These are phyloP conservation scores for Coemansia guatemalensis DNA, from an alignment of 192 early-diverging fungal genomes.

Conservation along the genomic window DNA sequence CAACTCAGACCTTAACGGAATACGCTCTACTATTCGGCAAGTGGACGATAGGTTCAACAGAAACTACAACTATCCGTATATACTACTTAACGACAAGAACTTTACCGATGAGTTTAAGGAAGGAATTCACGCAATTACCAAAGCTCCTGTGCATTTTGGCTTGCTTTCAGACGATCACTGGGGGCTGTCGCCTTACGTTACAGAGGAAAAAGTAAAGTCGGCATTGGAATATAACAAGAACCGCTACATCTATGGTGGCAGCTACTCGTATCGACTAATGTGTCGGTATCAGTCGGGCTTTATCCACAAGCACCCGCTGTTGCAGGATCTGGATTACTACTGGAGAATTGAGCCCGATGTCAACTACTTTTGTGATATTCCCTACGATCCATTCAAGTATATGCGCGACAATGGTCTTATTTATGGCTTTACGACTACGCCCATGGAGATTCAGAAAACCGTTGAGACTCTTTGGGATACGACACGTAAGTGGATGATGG, in stretches of 20 bases:
- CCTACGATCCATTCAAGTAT: constrained; percentile 47
- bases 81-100: constrained; percentile 67
- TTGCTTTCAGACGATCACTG: constrained; percentile 63
- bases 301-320: constrained; percentile 39
- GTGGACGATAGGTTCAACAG: constrained; percentile 73
- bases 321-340: constrained; percentile 45
- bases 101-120: constrained; percentile 61
- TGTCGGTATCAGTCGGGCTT: constrained; percentile 45
- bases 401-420: constrained; percentile 38
- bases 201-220: constrained; percentile 53
- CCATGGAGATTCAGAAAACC: constrained; percentile 34
- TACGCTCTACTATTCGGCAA: constrained; percentile 61
- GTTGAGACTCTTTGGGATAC: constrained; percentile 43
- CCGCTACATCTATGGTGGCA: constrained; percentile 31
- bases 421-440: constrained; percentile 41
- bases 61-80: constrained; percentile 64
- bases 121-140: constrained; percentile 54
- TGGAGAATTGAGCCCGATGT: constrained; percentile 55
- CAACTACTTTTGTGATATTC: constrained; percentile 47
- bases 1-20: constrained; percentile 65
- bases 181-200: constrained; percentile 74
- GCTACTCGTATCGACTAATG: constrained; percentile 42
- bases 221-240: constrained; percentile 52
- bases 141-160: constrained; percentile 61
- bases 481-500: constrained; percentile 50